A percentile compares a stretch with the other conserved stretches of the same genome.
These are phyloP conservation scores for Bonia amplexicaulis DNA, from an alignment of 176 grass and related monocot species.

Conservation along the genomic window DNA sequence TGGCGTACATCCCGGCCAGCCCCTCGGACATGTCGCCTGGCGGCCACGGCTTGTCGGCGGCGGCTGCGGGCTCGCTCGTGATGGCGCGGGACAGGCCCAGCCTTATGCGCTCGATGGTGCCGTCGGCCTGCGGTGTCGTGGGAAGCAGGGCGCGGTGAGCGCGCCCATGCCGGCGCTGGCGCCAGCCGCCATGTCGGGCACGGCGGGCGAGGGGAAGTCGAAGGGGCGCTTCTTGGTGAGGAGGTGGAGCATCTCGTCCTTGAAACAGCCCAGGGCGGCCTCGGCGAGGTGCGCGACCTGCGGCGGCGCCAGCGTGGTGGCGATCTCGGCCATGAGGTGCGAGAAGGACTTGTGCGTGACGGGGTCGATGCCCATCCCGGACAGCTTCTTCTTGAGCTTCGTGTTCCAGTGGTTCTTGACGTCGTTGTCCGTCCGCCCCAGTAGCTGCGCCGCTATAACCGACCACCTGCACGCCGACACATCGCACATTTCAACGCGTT, in stretches of 20 bases:
- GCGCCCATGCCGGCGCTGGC: neutral
- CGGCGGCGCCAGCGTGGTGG: constrained; percentile 79
- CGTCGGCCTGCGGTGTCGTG: constrained; percentile 29
- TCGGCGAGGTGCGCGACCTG: constrained; percentile 89
- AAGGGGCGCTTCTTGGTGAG: constrained; percentile 74
- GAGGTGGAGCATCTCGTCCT: constrained; percentile 99
- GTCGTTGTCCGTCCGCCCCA: constrained; percentile 92
- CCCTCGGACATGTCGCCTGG: constrained; percentile 27
- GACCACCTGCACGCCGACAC: constrained; percentile 58
- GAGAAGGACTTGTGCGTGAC: constrained; percentile 98
- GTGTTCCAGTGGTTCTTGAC: constrained; percentile 99
- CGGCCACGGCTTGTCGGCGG: constrained; percentile 17
- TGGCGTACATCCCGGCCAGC: constrained; percentile 38
- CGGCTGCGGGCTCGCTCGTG: constrained; percentile 47
- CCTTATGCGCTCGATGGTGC: constrained; percentile 68
- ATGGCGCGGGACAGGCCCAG: constrained; percentile 68
- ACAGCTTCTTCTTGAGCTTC: constrained; percentile 98
- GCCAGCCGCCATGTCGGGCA: neutral
- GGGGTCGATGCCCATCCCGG: constrained; percentile 97
- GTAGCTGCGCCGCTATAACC: constrained; percentile 84
- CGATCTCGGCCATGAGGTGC: constrained; percentile 96
- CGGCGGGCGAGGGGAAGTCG: constrained; percentile 31
- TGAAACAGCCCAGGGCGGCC: constrained; percentile 94
- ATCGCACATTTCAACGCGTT: neutral
- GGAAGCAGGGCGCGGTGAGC: neutral